These are phyloP conservation scores for Cryoendolithus antarcticus DNA, from an alignment of 2,329 filamentous ascomycete genomes.

Conservation along the genomic window DNA sequence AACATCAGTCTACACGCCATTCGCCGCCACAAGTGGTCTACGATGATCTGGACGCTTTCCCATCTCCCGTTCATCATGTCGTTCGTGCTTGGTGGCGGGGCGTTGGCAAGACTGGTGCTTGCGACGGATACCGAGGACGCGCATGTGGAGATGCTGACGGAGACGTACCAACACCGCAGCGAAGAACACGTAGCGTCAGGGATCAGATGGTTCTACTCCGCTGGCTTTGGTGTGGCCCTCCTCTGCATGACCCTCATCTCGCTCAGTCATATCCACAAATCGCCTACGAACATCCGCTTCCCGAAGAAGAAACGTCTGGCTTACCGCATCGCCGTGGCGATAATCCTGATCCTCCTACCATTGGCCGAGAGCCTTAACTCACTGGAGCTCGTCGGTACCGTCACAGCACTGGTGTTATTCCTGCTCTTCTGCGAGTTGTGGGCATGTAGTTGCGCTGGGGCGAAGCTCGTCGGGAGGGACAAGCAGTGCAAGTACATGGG, in stretches of 20 bases:
- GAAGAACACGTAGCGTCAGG: constrained; percentile 40
- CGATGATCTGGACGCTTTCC: constrained; percentile 41
- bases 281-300: constrained; percentile 36
- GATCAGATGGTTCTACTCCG: constrained; percentile 52
- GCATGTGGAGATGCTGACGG: constrained; percentile 37
- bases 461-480: constrained; percentile 9
- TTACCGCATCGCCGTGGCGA: constrained; percentile 38
- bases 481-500: constrained; percentile 17
- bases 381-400: constrained; percentile 26
- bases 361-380: constrained; percentile 27
- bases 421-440: constrained; percentile 26
- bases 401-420: constrained; percentile 25
- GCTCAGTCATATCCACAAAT: constrained; percentile 44
- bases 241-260: constrained; percentile 44
- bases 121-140: constrained; percentile 42
- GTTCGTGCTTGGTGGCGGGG: constrained; percentile 48
- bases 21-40: constrained; percentile 31
- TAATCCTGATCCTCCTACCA: constrained; percentile 44
- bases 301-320: constrained; percentile 39
- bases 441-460: constrained; percentile 10
- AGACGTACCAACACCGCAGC: constrained; percentile 38
- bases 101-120: constrained; percentile 47
- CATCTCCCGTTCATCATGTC: constrained; percentile 53
- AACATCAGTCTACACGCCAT: constrained; percentile 51
- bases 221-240: constrained; percentile 44